These are phyloP conservation scores for Castanospermum australe DNA, from an alignment of 306 rosid species.

Conservation along the genomic window DNA sequence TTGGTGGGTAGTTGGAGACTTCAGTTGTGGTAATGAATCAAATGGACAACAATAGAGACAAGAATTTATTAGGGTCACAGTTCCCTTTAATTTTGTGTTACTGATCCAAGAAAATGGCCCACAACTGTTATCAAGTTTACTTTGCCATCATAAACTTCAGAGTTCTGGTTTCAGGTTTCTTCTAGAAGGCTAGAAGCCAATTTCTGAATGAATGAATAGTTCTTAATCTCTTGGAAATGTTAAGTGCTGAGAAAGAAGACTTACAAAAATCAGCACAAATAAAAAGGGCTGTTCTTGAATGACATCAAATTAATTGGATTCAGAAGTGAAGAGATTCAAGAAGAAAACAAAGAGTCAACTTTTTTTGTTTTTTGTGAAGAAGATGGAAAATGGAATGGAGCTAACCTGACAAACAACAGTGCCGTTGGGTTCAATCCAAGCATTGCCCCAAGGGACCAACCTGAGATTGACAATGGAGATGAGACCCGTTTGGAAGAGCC, in stretches of 20 bases:
- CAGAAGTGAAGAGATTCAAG: neutral
- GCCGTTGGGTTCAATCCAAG: conserved; percentile 57
- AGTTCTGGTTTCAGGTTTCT: neutral
- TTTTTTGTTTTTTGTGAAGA: too few relatives aligned
- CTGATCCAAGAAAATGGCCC: conserved; percentile 20
- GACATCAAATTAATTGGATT: neutral
- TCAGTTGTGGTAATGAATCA: neutral
- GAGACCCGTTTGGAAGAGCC: conserved; percentile 68
- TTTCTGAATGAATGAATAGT: neutral
- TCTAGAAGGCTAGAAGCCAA: neutral
- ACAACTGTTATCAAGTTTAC: neutral
- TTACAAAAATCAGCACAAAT: neutral
- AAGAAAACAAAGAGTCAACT: neutral
- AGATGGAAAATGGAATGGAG: neutral
- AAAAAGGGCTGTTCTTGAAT: neutral
- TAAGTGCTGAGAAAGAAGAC: neutral
- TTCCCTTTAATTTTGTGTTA: neutral
- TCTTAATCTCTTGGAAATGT: neutral
- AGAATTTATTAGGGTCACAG: conserved; percentile 29
- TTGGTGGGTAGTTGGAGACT: conserved; percentile 28
- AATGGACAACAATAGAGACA: neutral
- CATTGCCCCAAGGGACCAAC: conserved; percentile 90
- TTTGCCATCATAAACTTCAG: neutral
- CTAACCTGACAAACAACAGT: conserved; percentile 65
- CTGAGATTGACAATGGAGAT: conserved; percentile 71